Evolutionary conservation across 192 early-diverging fungal species (phyloP).

Genomic region (Backusella parvicylindrica): DNA sequence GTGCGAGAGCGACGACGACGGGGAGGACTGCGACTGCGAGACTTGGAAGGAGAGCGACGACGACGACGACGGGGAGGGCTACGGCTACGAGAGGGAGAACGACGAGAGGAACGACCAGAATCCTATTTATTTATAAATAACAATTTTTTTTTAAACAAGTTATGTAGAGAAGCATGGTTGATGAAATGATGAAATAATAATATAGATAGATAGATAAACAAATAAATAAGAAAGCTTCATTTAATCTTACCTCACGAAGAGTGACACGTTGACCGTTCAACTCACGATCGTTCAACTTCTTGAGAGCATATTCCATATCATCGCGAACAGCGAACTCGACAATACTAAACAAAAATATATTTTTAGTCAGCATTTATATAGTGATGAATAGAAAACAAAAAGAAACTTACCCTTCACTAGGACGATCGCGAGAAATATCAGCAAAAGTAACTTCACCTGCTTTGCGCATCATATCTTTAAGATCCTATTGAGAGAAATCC

Average conservation of each 20-base stretch:
- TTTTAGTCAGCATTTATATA: background rate
- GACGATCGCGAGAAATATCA: conserved; percentile 78
- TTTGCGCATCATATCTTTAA: conserved; percentile 94
- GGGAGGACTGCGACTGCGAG: conserved; percentile 22
- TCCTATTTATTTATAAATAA: background rate
- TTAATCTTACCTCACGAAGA: conserved; percentile 56
- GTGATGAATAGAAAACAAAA: background rate
- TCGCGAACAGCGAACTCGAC: conserved; percentile 82
- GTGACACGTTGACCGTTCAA: conserved; percentile 64
- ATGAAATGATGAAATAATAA: background rate
- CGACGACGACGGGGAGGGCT: conserved; percentile 42
- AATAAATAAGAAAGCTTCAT: background rate
- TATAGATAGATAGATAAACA: background rate
- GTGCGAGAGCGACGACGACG: conserved; percentile 33
- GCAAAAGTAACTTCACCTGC: conserved; percentile 94
- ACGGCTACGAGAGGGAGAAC: background rate
- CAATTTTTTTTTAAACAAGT: background rate
- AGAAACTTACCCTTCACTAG: conserved; percentile 71
- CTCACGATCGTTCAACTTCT: conserved; percentile 76
- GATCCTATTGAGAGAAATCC: conserved; percentile 63
- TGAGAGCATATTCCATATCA: conserved; percentile 83
- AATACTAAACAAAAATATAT: conserved; percentile 50
- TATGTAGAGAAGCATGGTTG: background rate
- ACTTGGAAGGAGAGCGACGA: conserved; percentile 45
- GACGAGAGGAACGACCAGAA: background rate